A percentile compares a stretch with the other conserved stretches of the same genome.
These are phyloP conservation scores for Pelargonium exstipulatum DNA, from an alignment of 441 rosid genomes.

Conservation along the genomic window DNA sequence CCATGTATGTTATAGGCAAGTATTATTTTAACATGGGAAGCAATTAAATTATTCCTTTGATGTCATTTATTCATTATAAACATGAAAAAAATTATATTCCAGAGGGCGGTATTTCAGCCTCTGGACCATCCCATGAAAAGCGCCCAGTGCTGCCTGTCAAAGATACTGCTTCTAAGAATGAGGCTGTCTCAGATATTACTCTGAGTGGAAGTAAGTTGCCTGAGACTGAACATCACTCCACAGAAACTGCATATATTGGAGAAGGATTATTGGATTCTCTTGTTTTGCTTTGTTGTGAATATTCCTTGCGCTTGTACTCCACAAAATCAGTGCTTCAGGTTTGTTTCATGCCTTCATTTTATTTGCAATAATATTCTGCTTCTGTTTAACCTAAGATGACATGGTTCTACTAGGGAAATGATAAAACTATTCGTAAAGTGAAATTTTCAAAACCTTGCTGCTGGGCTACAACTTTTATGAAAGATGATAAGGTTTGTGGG, in stretches of 20 bases:
- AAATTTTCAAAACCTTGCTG: constrained; percentile 51
- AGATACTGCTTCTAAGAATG: constrained; percentile 23
- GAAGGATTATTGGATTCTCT: constrained; percentile 34
- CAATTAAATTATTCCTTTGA: constrained; percentile 2
- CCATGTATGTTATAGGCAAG: constrained; percentile 63
- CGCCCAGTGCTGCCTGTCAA: constrained; percentile 25
- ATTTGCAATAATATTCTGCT: constrained; percentile 16
- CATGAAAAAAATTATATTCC: constrained; percentile 17
- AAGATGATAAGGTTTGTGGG: constrained; percentile 42
- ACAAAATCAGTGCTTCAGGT: constrained; percentile 54
- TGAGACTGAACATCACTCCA: constrained; percentile 24
- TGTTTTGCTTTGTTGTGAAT: constrained; percentile 49
- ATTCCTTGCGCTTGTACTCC: constrained; percentile 42
- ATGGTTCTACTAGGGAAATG: constrained; percentile 39
- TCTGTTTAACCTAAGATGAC: constrained; percentile 24
- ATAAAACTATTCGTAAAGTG: constrained; percentile 44
- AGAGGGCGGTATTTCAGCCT: constrained; percentile 30
- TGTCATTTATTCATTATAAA: constrained; percentile 17
- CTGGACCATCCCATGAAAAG: constrained; percentile 25
- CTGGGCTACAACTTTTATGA: constrained; percentile 51
- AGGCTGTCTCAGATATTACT: constrained; percentile 24
- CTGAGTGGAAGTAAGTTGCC: constrained; percentile 23
- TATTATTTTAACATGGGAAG: constrained; percentile 15
- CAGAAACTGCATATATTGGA: constrained; percentile 24
- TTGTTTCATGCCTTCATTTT: constrained; percentile 17